Evolutionary conservation across 371 early-diverging fungal species (phyloP).

Genomic region (Mortierella sp.): DNA sequence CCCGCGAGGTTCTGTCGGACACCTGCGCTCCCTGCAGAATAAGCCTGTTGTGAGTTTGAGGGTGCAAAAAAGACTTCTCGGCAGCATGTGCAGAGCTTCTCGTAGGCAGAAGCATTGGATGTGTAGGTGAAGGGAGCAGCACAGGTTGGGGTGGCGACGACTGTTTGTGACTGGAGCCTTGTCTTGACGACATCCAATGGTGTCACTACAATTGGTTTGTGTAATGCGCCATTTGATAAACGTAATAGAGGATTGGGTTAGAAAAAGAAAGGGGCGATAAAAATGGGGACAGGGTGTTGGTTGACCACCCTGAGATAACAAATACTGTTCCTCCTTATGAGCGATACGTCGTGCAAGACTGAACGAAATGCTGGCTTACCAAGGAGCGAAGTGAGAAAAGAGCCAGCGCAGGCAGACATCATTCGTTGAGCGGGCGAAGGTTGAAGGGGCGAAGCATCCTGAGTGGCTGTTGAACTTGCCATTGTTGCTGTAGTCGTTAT

Average conservation of each 20-base stretch:
- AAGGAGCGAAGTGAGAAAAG: slow-evolving; percentile 78
- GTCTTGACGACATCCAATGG: slow-evolving; percentile 97
- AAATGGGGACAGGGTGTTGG: neutral
- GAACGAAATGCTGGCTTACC: slow-evolving; percentile 55
- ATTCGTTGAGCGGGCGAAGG: slow-evolving; percentile 66
- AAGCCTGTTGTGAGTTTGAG: slow-evolving; percentile 7
- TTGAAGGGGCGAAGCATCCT: slow-evolving; percentile 26
- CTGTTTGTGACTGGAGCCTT: slow-evolving; percentile 85
- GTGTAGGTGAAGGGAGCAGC: slow-evolving; percentile 41
- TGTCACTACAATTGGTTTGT: slow-evolving; percentile 70
- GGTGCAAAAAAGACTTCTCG: slow-evolving; percentile 53
- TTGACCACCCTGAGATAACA: neutral
- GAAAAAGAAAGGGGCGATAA: neutral
- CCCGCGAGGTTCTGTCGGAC: slow-evolving; percentile 43
- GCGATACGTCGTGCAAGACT: neutral
- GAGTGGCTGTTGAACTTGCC: neutral
- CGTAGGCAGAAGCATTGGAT: slow-evolving; percentile 46
- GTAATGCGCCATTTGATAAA: slow-evolving; percentile 22
- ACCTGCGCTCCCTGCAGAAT: slow-evolving; percentile 23
- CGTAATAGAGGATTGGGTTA: neutral
- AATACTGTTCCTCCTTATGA: neutral
- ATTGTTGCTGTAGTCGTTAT: neutral
- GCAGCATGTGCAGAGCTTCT: slow-evolving; percentile 50
- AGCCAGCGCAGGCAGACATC: slow-evolving; percentile 84
- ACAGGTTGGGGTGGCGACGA: slow-evolving; percentile 51